Conservation (phyloP, 148 eudicot genomes). For the Rhododendron henanense region DNA sequence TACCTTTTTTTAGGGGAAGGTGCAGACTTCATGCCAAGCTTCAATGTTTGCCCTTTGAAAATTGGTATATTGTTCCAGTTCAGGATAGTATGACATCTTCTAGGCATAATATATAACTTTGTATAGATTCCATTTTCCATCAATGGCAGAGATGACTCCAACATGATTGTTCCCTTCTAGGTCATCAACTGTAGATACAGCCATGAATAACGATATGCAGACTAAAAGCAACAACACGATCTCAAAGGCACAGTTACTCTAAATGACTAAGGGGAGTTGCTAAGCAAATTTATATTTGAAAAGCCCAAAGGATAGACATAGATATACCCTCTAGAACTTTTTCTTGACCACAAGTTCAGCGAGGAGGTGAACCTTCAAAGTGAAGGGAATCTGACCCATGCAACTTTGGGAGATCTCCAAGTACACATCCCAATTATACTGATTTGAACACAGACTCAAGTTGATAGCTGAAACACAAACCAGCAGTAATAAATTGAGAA, state of each 20-base stretch:
- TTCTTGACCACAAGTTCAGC: not conserved
- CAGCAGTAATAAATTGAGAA: not conserved
- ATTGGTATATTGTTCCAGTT: slow-evolving; percentile 16
- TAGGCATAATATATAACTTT: slow-evolving; percentile 21
- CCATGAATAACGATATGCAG: not conserved
- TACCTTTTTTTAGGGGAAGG: slow-evolving; percentile 34
- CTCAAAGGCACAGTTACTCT: not conserved
- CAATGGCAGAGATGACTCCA: slow-evolving; percentile 23
- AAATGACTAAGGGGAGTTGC: not conserved
- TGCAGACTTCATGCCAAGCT: slow-evolving; percentile 15
- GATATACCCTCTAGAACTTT: not conserved
- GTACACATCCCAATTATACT: not conserved
- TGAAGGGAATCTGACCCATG: not conserved
- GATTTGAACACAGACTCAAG: not conserved
- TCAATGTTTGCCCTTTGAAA: slow-evolving; percentile 21
- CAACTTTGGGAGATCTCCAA: not conserved
- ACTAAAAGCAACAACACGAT: not conserved
- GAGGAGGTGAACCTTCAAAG: not conserved
- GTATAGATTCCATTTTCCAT: slow-evolving; percentile 21
- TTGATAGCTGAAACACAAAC: not conserved
- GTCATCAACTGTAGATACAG: slow-evolving; percentile 19
- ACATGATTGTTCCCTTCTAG: slow-evolving; percentile 16
- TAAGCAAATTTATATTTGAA: not conserved
- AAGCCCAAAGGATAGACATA: not conserved
- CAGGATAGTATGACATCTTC: slow-evolving; percentile 14